Conservation (phyloP, 1,284 basidiomycete species). For the Ustilago curta region DNA sequence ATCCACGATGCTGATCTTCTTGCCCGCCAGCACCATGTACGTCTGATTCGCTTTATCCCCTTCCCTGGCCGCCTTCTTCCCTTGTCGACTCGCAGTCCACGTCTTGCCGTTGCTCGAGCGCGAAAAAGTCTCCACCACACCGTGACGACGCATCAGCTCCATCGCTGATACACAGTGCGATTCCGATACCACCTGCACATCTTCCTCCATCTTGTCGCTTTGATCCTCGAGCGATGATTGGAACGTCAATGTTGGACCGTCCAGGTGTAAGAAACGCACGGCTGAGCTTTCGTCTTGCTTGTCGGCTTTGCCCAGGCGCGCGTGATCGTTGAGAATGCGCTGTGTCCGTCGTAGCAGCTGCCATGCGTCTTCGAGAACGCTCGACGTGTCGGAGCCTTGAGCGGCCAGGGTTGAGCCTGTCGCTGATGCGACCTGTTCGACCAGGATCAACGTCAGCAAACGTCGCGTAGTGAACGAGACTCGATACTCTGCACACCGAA, state of each 20-base stretch:
- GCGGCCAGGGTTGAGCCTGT: slow-evolving; percentile 7
- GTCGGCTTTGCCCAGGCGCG: slow-evolving; percentile 7
- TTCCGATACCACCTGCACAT: slow-evolving; percentile 34
- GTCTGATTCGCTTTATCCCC: slow-evolving; percentile 27
- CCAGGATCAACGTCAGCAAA: slow-evolving; percentile 37
- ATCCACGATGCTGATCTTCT: slow-evolving; percentile 51
- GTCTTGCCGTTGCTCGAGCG: slow-evolving; percentile 49
- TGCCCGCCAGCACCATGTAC: slow-evolving; percentile 47
- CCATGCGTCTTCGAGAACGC: slow-evolving; percentile 33
- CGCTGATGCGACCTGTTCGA: slow-evolving; percentile 16
- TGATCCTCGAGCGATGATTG: slow-evolving; percentile 28
- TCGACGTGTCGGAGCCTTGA: neutral
- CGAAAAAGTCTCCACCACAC: slow-evolving; percentile 47
- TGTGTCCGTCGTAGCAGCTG: slow-evolving; percentile 41
- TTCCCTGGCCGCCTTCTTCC: slow-evolving; percentile 1
- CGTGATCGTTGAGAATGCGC: slow-evolving; percentile 45
- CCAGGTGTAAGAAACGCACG: slow-evolving; percentile 40
- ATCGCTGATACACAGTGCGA: slow-evolving; percentile 42
- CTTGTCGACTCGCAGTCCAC: slow-evolving; percentile 35
- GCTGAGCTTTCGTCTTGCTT: slow-evolving; percentile 8
- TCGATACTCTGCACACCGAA: slow-evolving; percentile 15
- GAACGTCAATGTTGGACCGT: slow-evolving; percentile 29
- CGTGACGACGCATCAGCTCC: slow-evolving; percentile 37
- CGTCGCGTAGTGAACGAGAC: slow-evolving; percentile 35
- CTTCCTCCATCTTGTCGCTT: slow-evolving; percentile 22